phyloP scores from a whole-genome alignment of 306 rosid species.

The Dryas octopetala region DNA sequence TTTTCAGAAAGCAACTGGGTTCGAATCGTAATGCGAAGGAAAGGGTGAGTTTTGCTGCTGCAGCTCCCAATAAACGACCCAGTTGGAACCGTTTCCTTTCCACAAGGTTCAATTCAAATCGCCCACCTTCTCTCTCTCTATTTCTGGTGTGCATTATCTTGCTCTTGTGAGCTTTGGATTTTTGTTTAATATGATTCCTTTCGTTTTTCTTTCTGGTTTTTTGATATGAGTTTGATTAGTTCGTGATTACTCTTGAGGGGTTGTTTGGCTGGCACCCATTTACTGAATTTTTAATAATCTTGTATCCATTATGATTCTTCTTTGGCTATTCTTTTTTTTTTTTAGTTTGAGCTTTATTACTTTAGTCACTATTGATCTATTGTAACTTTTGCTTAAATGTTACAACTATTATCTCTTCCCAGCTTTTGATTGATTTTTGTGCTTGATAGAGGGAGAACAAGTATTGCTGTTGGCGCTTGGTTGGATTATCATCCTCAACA shows the following conservation, averaged over 20 bases:
- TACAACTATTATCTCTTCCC: background rate
- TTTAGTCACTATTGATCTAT: background rate
- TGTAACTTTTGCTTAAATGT: background rate
- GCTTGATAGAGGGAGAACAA: constrained; percentile 76
- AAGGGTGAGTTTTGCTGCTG: constrained; percentile 55
- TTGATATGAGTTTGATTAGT: constrained; percentile 6
- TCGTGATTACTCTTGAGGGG: background rate
- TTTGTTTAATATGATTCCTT: background rate
- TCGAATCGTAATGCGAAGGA: constrained; percentile 17
- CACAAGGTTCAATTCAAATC: constrained; percentile 50
- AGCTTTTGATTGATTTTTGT: constrained; percentile 15
- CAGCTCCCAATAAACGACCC: constrained; percentile 44
- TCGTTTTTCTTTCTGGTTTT: background rate
- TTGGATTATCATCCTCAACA: constrained; percentile 55
- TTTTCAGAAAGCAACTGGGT: constrained; percentile 36
- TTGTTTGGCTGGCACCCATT: background rate
- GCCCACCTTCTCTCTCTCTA: background rate
- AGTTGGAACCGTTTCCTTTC: constrained; percentile 95
- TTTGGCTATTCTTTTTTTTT: background rate
- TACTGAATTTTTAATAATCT: background rate
- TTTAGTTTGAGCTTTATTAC: background rate
- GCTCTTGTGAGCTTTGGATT: background rate
- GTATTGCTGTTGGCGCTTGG: constrained; percentile 79
- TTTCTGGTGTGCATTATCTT: background rate
- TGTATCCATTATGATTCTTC: background rate